Evolutionary conservation across 192 early-diverging fungal species (phyloP).

Genomic region (Mortierella claussenii): DNA sequence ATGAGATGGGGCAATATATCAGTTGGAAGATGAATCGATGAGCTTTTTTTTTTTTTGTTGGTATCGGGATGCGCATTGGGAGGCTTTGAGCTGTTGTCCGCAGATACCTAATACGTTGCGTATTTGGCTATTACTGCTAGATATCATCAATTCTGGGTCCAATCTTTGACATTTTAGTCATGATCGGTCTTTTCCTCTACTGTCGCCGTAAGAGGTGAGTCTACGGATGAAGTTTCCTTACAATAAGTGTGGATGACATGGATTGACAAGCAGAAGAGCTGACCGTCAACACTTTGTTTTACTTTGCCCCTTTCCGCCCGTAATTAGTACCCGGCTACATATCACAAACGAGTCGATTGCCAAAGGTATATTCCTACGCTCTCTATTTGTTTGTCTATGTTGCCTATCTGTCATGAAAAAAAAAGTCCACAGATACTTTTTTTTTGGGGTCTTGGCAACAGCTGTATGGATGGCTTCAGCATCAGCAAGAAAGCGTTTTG

Average conservation of each 20-base stretch:
- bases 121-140: neutral
- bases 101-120: neutral
- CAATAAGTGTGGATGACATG: neutral
- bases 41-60: slow-evolving; percentile 1
- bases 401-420: neutral
- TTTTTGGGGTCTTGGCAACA: too few species aligned
- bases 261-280: too few species aligned
- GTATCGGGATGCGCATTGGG: too few species aligned
- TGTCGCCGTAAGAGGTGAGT: slow-evolving; percentile 36
- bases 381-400: too few species aligned
- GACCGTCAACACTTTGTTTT: neutral
- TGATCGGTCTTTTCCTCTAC: slow-evolving; percentile 36
- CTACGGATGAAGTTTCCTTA: too few species aligned
- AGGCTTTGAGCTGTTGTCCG: neutral
- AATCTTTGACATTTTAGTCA: slow-evolving; percentile 39
- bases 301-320: neutral
- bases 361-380: slow-evolving; percentile 32
- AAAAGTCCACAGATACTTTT: too few species aligned
- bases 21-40: too few species aligned
- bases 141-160: slow-evolving; percentile 34
- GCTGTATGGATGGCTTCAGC: too few species aligned
- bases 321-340: slow-evolving; percentile 23
- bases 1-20: too few species aligned
- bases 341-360: slow-evolving; percentile 48
- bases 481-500: too few species aligned